These are phyloP conservation scores for Claviceps pusilla DNA, from an alignment of 2,329 filamentous ascomycete genomes.

Conservation along the genomic window DNA sequence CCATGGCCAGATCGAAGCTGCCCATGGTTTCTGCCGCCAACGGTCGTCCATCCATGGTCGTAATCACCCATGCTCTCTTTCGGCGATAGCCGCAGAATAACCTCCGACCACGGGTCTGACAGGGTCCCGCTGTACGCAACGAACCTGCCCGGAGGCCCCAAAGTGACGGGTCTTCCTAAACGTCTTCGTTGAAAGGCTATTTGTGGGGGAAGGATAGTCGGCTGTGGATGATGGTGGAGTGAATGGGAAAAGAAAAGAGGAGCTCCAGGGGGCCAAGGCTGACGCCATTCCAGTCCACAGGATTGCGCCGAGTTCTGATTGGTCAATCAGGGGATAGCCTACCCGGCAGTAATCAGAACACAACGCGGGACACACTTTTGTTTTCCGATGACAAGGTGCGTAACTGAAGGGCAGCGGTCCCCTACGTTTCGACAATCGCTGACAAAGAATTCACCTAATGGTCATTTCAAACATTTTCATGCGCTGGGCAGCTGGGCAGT, in stretches of 20 bases:
- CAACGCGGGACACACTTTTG: background rate
- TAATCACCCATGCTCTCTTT: slow-evolving; percentile 15
- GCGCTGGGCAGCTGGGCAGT: too few species aligned
- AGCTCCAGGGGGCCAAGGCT: background rate
- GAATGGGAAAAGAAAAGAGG: background rate
- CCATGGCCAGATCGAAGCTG: slow-evolving; percentile 8
- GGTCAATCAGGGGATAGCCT: background rate
- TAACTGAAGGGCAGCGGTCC: background rate
- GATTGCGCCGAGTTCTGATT: background rate
- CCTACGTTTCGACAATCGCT: too few species aligned
- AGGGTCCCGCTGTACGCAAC: background rate
- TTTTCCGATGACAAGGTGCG: background rate
- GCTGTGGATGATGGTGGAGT: background rate
- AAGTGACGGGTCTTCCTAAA: background rate
- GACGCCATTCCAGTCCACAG: background rate
- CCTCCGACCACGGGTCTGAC: background rate
- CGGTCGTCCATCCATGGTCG: slow-evolving; percentile 18
- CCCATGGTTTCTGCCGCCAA: slow-evolving; percentile 14
- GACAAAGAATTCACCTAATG: too few species aligned
- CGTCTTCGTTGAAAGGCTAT: background rate
- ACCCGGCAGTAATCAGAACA: background rate
- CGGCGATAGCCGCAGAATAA: background rate
- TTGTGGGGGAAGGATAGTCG: background rate
- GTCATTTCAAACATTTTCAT: too few species aligned
- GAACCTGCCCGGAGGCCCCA: background rate